Evolutionary conservation across 352 stramenopile species (phyloP).

Genomic region (Pythium apleroticum): DNA sequence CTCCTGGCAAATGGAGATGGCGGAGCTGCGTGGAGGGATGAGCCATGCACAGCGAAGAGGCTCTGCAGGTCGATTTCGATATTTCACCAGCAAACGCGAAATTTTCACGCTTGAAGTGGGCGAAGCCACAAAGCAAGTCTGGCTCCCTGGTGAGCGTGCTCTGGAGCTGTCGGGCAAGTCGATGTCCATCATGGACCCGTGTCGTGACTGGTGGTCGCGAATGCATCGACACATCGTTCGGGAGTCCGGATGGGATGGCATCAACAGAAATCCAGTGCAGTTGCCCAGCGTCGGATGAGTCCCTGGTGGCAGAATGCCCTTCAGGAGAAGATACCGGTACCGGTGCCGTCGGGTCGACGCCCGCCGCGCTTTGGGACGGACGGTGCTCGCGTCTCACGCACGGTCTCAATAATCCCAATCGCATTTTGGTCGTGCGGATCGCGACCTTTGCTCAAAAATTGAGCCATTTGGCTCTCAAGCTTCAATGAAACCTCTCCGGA

Average conservation of each 20-base stretch:
- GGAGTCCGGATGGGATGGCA: neutral
- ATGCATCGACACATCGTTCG: neutral
- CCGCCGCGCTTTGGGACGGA: slow-evolving; percentile 1
- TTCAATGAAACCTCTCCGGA: neutral
- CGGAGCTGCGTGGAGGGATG: neutral
- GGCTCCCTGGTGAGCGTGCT: neutral
- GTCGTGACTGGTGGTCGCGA: neutral
- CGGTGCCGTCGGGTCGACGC: too few species aligned
- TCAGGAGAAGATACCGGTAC: neutral
- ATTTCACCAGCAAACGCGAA: neutral
- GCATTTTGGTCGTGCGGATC: neutral
- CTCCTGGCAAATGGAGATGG: neutral
- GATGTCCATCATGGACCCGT: neutral
- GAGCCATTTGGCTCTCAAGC: neutral
- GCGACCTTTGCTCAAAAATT: slow-evolving; percentile 22
- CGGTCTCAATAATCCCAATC: neutral
- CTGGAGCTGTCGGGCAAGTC: neutral
- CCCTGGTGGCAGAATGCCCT: neutral
- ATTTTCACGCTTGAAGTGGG: slow-evolving; percentile 3
- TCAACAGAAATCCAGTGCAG: neutral
- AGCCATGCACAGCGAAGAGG: neutral
- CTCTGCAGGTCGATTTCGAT: neutral
- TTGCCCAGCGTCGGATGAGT: too few species aligned
- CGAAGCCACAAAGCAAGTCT: neutral
- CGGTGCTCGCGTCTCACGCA: neutral